Evolutionary conservation across 345 rosid species (phyloP).

Genomic region (Populus ilicifolia): DNA sequence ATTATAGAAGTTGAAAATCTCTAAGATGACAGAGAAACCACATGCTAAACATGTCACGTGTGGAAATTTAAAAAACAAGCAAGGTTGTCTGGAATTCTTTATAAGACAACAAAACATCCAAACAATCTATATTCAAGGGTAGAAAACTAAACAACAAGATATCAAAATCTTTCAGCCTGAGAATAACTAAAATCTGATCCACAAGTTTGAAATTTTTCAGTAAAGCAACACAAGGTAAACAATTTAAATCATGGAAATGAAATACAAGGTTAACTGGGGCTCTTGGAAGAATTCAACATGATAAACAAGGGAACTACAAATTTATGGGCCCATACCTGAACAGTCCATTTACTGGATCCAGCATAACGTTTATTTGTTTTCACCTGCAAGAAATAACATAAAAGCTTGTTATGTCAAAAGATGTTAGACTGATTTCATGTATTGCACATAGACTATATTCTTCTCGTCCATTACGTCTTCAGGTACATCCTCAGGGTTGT

Average conservation of each 20-base stretch:
- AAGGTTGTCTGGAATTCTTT: not conserved
- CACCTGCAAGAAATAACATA: slow-evolving; percentile 44
- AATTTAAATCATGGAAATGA: not conserved
- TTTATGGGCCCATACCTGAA: slow-evolving; percentile 48
- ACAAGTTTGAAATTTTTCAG: not conserved
- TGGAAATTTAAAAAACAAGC: not conserved
- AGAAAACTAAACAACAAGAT: not conserved
- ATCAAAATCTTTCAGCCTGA: not conserved
- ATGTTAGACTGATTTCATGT: not conserved
- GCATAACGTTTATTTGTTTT: slow-evolving; percentile 85
- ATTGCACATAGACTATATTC: not conserved
- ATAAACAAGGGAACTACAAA: not conserved
- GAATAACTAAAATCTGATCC: not conserved
- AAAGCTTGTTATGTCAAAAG: not conserved
- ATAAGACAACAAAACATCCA: not conserved
- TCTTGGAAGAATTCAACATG: not conserved
- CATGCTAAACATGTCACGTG: not conserved
- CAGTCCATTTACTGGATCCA: slow-evolving; percentile 94
- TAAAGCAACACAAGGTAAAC: not conserved
- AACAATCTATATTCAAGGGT: not conserved
- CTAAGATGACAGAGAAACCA: not conserved
- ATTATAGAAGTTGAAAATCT: not conserved
- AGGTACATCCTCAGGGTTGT: slow-evolving; percentile 77
- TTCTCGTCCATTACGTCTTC: slow-evolving; percentile 66
- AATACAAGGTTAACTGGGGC: not conserved